A percentile compares a stretch with the other conserved stretches of the same genome.
Conservation (phyloP, 2,329 filamentous ascomycete genomes). For the Talaromyces marneffei region DNA sequence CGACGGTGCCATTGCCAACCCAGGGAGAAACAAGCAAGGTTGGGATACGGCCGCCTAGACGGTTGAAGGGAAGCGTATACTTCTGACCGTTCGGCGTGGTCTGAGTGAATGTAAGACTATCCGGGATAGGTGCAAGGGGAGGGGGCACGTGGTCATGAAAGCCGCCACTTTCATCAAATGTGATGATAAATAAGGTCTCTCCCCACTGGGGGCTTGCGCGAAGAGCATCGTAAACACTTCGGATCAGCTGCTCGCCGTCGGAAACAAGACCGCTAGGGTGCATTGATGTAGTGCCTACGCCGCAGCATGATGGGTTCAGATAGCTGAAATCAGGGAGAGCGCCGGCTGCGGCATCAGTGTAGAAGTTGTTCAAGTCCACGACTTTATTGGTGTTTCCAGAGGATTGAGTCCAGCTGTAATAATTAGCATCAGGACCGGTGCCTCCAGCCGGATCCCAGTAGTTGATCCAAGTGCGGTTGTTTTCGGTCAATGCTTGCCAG, state of each 20-base stretch:
- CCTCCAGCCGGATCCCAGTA: constrained; percentile 42
- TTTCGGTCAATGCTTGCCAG: constrained; percentile 38
- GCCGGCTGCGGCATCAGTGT: constrained; percentile 41
- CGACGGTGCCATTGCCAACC: constrained; percentile 39
- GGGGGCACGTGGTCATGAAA: constrained; percentile 46
- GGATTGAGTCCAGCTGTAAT: constrained; percentile 40
- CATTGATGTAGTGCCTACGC: constrained; percentile 43
- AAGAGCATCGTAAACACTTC: constrained; percentile 43
- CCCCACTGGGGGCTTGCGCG: constrained; percentile 44
- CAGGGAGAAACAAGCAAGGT: constrained; percentile 42
- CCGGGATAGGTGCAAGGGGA: constrained; percentile 37
- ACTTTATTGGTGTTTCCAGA: constrained; percentile 24
- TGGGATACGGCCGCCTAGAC: constrained; percentile 41
- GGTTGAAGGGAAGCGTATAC: constrained; percentile 38
- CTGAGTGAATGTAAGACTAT: constrained; percentile 26
- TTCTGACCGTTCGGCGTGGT: constrained; percentile 30
- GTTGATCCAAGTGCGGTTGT: constrained; percentile 42
- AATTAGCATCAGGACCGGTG: constrained; percentile 41
- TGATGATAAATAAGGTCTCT: constrained; percentile 44
- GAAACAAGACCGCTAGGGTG: constrained; percentile 42
- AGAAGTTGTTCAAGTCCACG: constrained; percentile 35
- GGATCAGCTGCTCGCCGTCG: constrained; percentile 42
- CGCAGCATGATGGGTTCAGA: constrained; percentile 38
- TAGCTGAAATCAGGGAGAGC: constrained; percentile 43
- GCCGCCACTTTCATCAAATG: constrained; percentile 46